Base-by-base conservation (phyloP, 306 rosid genomes). In the Malus domestica region DNA sequence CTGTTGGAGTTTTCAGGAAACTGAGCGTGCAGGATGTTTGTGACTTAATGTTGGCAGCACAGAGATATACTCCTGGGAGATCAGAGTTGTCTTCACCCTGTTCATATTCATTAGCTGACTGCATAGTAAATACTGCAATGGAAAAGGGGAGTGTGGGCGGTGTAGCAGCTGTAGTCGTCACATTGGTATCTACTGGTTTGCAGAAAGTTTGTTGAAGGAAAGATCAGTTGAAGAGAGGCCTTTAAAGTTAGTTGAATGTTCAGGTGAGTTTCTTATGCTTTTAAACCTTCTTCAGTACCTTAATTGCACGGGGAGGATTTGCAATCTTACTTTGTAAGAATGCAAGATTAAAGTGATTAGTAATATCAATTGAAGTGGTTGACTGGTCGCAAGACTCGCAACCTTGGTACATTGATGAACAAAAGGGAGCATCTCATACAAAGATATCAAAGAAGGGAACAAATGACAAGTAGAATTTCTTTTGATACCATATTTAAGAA, bases 1-100 rank as follows among this genome's bases (percentile, higher is more conserved):
- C 97, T 75, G 98, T 90, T 86, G 97, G 98, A 44, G 80, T 90
- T 79, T 90, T 90, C 85, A 95, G 92, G 96, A 94, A 92, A 81
- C 71, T 87, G 87, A 84, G 92, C 73, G 15, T 82, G 81, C 95
- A 92, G 79, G 97, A 94, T 67, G 97, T 94, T 69, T 94, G 98
- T 86, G 97, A 94, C 85, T 84, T 92, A 87, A 58, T 92, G 87
- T 90, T 92, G 96, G 96, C 90, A 68, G 86, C 86, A 54, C 89
- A 64, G 52, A 71, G 66, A 72, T 76, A 79, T 38, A 73, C 79
- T 76, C 72, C 79, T 55, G 55, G 62, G 76, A 73, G 83, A 85
- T 85, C 91, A 8, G 82, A 81, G 66, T 78, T 83, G 75, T 77
- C 93, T 77, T 59, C 87, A 70, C 82, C 96, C 60, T 25, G 94